Percentiles rank a stretch among this genome's conserved stretches.
These are phyloP conservation scores for Agrocybe pediades DNA, from an alignment of 768 basidiomycete species.

Conservation along the genomic window DNA sequence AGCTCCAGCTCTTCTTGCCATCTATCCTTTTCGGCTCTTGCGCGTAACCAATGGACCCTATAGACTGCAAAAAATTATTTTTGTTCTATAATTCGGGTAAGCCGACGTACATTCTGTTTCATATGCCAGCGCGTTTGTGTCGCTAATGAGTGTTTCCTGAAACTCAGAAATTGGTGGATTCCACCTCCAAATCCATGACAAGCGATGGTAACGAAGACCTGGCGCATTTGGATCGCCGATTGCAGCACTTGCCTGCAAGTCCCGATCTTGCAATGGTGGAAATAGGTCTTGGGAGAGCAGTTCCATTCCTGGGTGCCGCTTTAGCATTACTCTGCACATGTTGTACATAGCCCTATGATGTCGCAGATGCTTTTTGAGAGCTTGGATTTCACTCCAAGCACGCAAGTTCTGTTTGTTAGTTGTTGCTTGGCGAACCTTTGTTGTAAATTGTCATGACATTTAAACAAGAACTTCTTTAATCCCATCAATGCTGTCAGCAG, in stretches of 20 bases:
- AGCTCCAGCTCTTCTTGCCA: slow-evolving; percentile 10
- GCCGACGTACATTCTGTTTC: too few species aligned
- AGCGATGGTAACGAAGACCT: too few species aligned
- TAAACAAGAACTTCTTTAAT: background rate
- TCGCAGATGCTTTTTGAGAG: background rate
- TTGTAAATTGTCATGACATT: background rate
- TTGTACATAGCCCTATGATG: background rate
- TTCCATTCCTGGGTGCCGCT: background rate
- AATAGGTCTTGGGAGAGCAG: background rate
- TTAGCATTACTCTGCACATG: background rate
- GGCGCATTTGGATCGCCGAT: background rate
- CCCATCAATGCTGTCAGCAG: background rate
- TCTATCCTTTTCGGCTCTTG: slow-evolving; percentile 2
- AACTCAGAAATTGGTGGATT: too few species aligned
- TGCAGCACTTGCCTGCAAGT: background rate
- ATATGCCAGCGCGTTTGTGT: too few species aligned
- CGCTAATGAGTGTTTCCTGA: too few species aligned
- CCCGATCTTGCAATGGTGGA: background rate
- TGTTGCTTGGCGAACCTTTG: background rate
- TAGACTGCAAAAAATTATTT: background rate
- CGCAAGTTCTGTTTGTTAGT: background rate
- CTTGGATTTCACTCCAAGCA: background rate
- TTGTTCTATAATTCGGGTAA: background rate
- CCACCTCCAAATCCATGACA: too few species aligned
- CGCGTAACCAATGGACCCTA: slow-evolving; percentile 11